Percentiles rank a stretch among this genome's conserved stretches.
Conservation (phyloP, 1,284 basidiomycete genomes). For the Apiotrichum laibachii region DNA sequence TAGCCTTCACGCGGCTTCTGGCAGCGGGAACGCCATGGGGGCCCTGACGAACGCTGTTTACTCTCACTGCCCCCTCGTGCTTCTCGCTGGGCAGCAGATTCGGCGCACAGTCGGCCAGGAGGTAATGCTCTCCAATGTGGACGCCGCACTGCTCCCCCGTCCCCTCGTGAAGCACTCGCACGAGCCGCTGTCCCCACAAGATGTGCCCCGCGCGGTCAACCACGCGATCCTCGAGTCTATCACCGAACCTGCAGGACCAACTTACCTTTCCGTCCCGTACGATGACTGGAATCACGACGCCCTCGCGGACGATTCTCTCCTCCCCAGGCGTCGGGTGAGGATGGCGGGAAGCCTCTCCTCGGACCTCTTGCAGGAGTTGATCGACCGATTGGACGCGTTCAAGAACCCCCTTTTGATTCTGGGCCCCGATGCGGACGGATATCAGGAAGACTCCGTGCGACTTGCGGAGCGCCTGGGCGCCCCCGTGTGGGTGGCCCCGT, state of each 20-base stretch:
- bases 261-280: conserved; percentile 15
- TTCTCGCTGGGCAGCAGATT: conserved; percentile 19
- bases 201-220: conserved; percentile 14
- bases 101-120: conserved; percentile 17
- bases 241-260: conserved; percentile 8
- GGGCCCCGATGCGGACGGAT: conserved; percentile 15
- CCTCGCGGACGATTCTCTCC: conserved; percentile 7
- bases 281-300: conserved; percentile 14
- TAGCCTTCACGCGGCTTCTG: conserved; percentile 14
- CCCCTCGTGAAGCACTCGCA: conserved; percentile 13
- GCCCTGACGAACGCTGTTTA: conserved; percentile 16
- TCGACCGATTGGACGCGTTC: background rate
- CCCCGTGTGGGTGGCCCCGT: conserved; percentile 15
- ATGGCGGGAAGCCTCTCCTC: background rate
- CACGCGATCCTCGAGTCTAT: conserved; percentile 12
- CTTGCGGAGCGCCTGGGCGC: conserved; percentile 13
- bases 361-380: background rate
- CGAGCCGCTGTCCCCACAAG: conserved; percentile 12
- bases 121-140: conserved; percentile 19
- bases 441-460: background rate
- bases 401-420: conserved; percentile 10
- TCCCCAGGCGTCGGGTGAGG: background rate
- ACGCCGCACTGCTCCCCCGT: conserved; percentile 6
- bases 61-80: conserved; percentile 16
- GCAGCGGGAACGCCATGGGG: conserved; percentile 19